Base-by-base conservation (phyloP, 1,284 basidiomycete genomes). In the Cutaneotrichosporon mucoides region DNA sequence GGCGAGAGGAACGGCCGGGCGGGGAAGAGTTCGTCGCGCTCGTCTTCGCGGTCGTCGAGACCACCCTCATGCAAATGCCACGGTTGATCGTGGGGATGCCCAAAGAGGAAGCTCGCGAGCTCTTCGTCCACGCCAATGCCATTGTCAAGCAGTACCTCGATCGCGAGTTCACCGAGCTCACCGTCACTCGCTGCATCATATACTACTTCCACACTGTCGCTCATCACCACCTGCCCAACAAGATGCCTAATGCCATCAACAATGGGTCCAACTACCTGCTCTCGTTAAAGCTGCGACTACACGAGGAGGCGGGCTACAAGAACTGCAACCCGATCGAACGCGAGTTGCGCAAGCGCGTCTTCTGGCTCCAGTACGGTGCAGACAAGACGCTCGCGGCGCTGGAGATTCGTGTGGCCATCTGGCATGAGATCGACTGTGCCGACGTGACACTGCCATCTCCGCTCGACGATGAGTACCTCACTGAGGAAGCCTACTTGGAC, bases 331-430 rank as follows among this genome's bases (percentile, higher is more conserved):
- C 89, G 43, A 87, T 93, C 66, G 90, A 92, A 79, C 86, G 85
- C 62, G 89, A 92, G 77, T 83, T 91, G 35, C 81, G 90, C 36
- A 83, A 90, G 61, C 82, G 90, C 61, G 84, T 85, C 34, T 92
- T 92, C 79, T 92, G 89, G 89, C 79, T 93, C 37, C 82, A 90
- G 53, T 92, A 90, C 68, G 88, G 87, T 74, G 89, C 88, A 67
- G 89, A 92, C 76, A 90, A 90, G 77, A 90, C 89, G n/a, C 88
- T 88, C 85, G 87, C 87, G 48, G 87, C 91, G 33, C 81, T 92
- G 43, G 63, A 71, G 7, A 88, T 88, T 10, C 82, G 87, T 55
- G 88, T 89, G 36, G 88, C 91, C 61, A 88, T 85, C 71, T 82
- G 90, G 68, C 84, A 89, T 57, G 89, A 92, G 71, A 88, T 90